Conservation (phyloP, 306 rosid species). For the Medicago arabica region DNA sequence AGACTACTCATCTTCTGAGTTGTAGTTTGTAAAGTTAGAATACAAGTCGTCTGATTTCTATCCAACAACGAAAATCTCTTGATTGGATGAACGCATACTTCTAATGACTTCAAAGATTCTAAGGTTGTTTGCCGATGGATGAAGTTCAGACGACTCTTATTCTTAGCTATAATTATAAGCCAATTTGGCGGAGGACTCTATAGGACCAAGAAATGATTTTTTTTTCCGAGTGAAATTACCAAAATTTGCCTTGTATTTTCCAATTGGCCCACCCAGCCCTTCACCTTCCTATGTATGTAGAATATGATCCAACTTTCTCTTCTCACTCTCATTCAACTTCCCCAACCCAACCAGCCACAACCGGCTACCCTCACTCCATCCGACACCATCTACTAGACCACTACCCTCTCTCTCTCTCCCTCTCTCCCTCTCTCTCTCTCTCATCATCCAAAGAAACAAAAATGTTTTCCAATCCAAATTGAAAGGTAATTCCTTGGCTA, state of each 20-base stretch:
- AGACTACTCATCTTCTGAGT: neutral
- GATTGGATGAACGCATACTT: neutral
- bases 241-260: too few species aligned
- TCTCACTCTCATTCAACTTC: too few species aligned
- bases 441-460: neutral
- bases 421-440: neutral
- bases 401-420: neutral
- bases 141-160: neutral
- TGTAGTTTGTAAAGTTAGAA: neutral
- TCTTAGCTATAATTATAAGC: neutral
- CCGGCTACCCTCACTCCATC: too few species aligned
- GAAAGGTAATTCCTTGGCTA: too few species aligned
- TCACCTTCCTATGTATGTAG: too few species aligned
- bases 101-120: neutral
- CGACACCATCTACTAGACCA: too few species aligned
- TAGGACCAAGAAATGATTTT: too few species aligned
- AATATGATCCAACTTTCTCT: conserved; percentile 19
- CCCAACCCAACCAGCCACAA: too few species aligned
- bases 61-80: neutral
- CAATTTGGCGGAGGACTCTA: neutral
- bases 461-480: too few species aligned
- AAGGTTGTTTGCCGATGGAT: neutral
- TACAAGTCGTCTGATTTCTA: neutral
- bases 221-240: too few species aligned
- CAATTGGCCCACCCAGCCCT: too few species aligned